Evolutionary conservation across 352 stramenopile genomes (phyloP), one percentile per base, ranked within the genome.

Genomic region (Globisporangium orthogonon): DNA sequence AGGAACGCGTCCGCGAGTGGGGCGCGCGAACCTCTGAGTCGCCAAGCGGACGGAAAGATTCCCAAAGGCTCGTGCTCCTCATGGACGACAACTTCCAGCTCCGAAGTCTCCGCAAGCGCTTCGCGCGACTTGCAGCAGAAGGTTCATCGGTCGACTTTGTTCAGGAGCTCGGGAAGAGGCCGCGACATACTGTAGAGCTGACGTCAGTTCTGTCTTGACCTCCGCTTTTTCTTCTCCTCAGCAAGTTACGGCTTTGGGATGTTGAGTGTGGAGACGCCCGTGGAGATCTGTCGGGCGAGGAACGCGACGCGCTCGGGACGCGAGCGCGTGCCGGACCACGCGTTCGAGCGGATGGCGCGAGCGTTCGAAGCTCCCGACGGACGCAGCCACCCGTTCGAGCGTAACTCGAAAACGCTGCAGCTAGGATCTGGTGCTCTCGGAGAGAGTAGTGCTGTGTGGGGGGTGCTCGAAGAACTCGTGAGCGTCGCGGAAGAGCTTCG

Each of bases 81-180:
- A 63, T 88, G 2, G 82, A 91, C 43, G 82, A 91, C 54, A 89
- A 83, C 50, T 88, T 91, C 48, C 67, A 77, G 31, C 85, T 79
- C 33, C 75, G 71, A 10, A 91, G 81, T 54, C 71, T 75, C 41
- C 78, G 82, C 52, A 91, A 91, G 56, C 76, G 75, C 18, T 86
- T 86, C 60, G 78, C 63, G 48, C 73, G 85, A 9, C 62, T 89
- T 44, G 75, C 77, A 7, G 43, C 54, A 4, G 52, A 87, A 52
- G 43, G 81, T 87, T 65, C 45, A 63, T 11, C 18, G 28, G n/a
- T 28, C 39, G 14, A 44, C 23, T 35, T 23, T 0, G 3, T 33
- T 17, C 37, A 35, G 23, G 1, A 23, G 23, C 23, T 23, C 23
- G 23, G 23, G 23, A 23, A 23, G 23, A 23, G 23, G 23, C 23